Evolutionary conservation across 164 flowering plant genomes (phyloP).

Genomic region (Liquidambar formosana): DNA sequence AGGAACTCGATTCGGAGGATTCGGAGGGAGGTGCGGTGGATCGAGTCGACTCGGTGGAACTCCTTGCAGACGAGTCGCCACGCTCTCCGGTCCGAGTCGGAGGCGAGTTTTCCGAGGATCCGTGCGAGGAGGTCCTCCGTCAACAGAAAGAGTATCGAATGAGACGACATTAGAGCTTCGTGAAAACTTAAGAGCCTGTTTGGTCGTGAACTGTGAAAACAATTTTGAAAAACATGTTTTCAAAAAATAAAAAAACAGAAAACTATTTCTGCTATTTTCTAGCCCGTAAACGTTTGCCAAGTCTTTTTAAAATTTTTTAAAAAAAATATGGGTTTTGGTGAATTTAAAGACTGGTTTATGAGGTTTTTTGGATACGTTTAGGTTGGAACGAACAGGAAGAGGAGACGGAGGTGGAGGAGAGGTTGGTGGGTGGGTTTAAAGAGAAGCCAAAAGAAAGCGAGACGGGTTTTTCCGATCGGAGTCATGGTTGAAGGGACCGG

Average conservation of each 20-base stretch:
- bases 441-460: slow-evolving; percentile 2
- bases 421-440: slow-evolving; percentile 26
- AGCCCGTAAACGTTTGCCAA: too few relatives aligned
- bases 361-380: slow-evolving; percentile 21
- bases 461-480: slow-evolving; percentile 1
- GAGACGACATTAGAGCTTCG: slow-evolving; percentile 4
- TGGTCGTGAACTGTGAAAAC: too few relatives aligned
- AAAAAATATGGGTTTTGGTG: not conserved
- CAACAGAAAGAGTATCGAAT: slow-evolving; percentile 26
- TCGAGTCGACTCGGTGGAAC: slow-evolving; percentile 56
- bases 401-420: slow-evolving; percentile 41
- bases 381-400: slow-evolving; percentile 54
- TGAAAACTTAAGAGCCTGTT: too few relatives aligned
- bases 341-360: not conserved
- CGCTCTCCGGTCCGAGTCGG: slow-evolving; percentile 40
- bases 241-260: too few relatives aligned
- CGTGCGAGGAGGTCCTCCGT: slow-evolving; percentile 52
- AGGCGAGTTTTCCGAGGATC: slow-evolving; percentile 29
- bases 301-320: not conserved
- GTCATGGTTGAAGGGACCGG: slow-evolving; percentile 2
- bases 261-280: too few relatives aligned
- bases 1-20: slow-evolving; percentile 50
- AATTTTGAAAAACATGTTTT: too few relatives aligned
- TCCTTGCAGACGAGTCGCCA: slow-evolving; percentile 60
- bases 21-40: slow-evolving; percentile 37